phyloP scores from a whole-genome alignment of 257 asterid species.

The Solanum rostratum region DNA sequence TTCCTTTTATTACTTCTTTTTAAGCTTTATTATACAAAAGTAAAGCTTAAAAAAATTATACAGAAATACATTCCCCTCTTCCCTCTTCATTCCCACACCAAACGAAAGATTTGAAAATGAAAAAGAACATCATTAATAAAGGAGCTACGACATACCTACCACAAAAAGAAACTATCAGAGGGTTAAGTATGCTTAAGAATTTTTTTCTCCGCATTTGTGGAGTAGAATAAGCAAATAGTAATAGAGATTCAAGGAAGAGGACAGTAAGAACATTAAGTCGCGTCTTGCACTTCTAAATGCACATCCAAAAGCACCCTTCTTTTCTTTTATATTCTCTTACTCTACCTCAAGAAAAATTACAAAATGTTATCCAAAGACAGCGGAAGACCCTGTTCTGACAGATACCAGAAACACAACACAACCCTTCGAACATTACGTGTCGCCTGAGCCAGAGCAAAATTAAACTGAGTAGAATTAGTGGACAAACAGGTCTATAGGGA shows the following conservation, averaged over 20 bases:
- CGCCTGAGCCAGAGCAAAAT: no score
- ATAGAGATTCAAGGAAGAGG: background rate
- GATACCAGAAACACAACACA: no score
- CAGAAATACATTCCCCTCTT: background rate
- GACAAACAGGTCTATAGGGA: no score
- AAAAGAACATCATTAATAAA: background rate
- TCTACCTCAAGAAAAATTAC: no score
- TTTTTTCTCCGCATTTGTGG: background rate
- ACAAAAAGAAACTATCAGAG: background rate
- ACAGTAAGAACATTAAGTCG: no score
- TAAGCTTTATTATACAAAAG: background rate
- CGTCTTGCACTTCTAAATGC: no score
- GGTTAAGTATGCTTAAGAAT: background rate
- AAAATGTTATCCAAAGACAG: no score
- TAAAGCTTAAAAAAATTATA: background rate
- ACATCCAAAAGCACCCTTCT: no score
- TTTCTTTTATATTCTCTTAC: no score
- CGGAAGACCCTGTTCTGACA: no score
- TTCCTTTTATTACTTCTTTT: background rate
- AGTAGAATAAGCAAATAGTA: background rate
- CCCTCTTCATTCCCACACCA: background rate
- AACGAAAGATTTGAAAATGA: background rate
- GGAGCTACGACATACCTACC: background rate
- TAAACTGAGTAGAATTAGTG: no score
- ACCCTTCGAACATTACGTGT: no score